phyloP scores from a whole-genome alignment of 2,329 filamentous ascomycete genomes.

The Microsporum canis region DNA sequence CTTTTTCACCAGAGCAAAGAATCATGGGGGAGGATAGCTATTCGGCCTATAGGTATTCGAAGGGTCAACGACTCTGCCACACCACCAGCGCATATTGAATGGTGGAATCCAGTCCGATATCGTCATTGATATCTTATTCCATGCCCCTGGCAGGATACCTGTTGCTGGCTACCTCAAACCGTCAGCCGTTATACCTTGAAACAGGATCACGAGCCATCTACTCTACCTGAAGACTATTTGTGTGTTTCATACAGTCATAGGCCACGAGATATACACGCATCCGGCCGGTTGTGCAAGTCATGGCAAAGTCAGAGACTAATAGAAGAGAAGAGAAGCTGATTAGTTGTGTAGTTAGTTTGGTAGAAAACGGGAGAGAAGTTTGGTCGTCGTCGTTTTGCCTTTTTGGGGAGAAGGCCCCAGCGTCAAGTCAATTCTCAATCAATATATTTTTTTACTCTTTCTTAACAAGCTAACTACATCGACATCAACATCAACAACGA shows the following conservation, averaged over 20 bases:
- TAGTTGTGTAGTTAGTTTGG: background rate
- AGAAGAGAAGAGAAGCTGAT: background rate
- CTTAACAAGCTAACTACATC: background rate
- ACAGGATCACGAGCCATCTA: background rate
- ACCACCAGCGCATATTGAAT: background rate
- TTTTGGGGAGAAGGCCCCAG: background rate
- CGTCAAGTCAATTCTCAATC: background rate
- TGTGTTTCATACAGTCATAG: background rate
- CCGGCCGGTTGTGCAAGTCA: background rate
- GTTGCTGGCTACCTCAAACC: background rate
- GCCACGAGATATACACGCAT: background rate
- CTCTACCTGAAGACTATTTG: background rate
- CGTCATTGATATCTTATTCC: background rate
- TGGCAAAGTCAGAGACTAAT: background rate
- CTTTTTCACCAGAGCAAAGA: background rate
- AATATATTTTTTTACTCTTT: no score
- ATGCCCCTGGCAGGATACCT: background rate
- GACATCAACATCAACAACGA: background rate
- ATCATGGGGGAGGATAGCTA: background rate
- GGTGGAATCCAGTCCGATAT: background rate
- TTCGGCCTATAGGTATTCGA: background rate
- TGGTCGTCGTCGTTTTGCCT: background rate
- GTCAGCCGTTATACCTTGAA: background rate
- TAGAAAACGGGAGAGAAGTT: no score
- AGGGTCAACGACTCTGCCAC: background rate